Conservation (phyloP, 177 flowering plant genomes). For the Vitis hybrid region DNA sequence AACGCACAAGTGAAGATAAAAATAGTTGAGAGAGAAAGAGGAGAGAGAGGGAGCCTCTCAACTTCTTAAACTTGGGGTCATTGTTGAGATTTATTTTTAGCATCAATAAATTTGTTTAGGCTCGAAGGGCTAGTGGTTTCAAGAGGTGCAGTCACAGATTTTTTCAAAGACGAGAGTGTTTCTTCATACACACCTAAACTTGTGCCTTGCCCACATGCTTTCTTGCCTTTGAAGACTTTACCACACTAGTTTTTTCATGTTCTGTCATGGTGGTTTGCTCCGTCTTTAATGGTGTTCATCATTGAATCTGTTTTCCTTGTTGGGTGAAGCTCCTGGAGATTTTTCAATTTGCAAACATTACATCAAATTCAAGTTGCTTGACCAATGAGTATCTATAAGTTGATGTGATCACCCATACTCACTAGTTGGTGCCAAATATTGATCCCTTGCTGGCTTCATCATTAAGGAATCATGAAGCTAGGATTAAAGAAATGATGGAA, state of each 20-base stretch:
- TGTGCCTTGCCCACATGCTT: too few species aligned
- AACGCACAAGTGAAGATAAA: neutral
- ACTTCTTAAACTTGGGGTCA: too few species aligned
- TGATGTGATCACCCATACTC: neutral
- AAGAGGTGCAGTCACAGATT: neutral
- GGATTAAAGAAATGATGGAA: slow-evolving; percentile 70
- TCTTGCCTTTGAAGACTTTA: neutral
- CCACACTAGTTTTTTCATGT: neutral
- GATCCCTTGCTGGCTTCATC: too few species aligned
- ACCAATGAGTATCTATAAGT: neutral
- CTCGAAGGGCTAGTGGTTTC: neutral
- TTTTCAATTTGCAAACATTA: neutral
- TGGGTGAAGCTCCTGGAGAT: neutral
- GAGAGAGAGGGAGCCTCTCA: too few species aligned
- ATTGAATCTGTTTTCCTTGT: slow-evolving; percentile 1
- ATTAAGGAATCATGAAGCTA: too few species aligned
- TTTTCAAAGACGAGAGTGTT: slow-evolving; percentile 5
- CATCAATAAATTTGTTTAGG: neutral
- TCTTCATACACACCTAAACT: too few species aligned
- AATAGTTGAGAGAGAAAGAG: neutral
- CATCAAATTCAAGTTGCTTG: neutral
- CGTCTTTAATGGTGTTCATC: slow-evolving; percentile 7
- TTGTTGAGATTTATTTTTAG: too few species aligned
- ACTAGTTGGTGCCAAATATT: too few species aligned
- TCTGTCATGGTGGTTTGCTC: slow-evolving; percentile 2